Percentiles rank a stretch among this genome's conserved stretches.
These are phyloP conservation scores for Myriosclerotinia duriaeana DNA, from an alignment of 2,329 filamentous ascomycete genomes.

Conservation along the genomic window DNA sequence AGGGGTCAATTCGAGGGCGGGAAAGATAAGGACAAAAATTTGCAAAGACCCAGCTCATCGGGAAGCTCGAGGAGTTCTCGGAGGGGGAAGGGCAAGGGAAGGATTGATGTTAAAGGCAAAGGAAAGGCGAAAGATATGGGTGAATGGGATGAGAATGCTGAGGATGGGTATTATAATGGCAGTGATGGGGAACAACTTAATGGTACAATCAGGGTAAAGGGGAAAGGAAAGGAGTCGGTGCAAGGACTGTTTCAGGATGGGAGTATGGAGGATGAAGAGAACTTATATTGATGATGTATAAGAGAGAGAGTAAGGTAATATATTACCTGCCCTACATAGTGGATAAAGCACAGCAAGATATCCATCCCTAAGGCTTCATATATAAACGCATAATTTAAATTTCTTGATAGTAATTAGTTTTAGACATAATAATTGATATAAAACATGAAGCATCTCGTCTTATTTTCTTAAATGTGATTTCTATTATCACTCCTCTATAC, in stretches of 20 bases:
- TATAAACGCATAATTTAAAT: background rate
- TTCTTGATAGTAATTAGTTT: background rate
- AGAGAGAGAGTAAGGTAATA: background rate
- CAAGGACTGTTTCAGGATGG: conserved; percentile 30
- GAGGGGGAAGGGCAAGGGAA: conserved; percentile 33
- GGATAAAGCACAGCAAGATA: background rate
- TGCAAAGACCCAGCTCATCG: conserved; percentile 14
- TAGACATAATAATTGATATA: background rate
- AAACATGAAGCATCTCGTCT: background rate
- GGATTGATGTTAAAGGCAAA: conserved; percentile 29
- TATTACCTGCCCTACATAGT: background rate
- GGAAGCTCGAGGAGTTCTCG: conserved; percentile 26
- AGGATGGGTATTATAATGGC: conserved; percentile 30
- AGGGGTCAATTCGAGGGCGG: conserved; percentile 76
- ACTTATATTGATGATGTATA: conserved; percentile 39
- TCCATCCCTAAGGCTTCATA: background rate
- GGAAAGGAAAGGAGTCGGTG: conserved; percentile 53
- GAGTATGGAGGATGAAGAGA: conserved; percentile 40
- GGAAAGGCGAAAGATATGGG: conserved; percentile 44
- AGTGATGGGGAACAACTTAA: conserved; percentile 22
- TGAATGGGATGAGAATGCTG: conserved; percentile 40
- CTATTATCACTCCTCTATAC: background rate
- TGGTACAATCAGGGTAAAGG: conserved; percentile 20
- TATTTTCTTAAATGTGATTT: background rate
- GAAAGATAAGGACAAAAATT: conserved; percentile 40